These are phyloP conservation scores for Coemansia sp. DNA, from an alignment of 192 early-diverging fungal species.

Conservation along the genomic window DNA sequence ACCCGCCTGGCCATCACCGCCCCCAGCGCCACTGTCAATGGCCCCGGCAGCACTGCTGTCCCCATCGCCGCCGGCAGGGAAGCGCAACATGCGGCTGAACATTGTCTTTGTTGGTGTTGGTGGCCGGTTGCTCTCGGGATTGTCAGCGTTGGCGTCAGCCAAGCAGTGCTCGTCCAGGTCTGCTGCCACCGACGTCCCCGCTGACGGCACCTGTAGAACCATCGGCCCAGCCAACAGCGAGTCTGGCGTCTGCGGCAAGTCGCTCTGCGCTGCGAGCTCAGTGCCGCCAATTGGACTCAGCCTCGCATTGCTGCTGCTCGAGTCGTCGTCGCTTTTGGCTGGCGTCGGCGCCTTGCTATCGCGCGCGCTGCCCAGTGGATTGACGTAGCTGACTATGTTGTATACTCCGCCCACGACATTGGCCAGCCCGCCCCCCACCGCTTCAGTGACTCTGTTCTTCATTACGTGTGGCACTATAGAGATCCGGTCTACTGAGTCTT, in stretches of 20 bases:
- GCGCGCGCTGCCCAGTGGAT: conserved; percentile 32
- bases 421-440: conserved; percentile 48
- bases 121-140: conserved; percentile 56
- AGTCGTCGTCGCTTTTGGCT: conserved; percentile 1
- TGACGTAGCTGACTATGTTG: conserved; percentile 51
- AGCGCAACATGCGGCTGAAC: conserved; percentile 47
- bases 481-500: conserved; percentile 11
- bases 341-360: conserved; percentile 1
- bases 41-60: background rate
- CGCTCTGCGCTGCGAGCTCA: background rate
- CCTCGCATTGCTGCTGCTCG: conserved; percentile 4
- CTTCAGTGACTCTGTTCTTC: conserved; percentile 37
- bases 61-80: conserved; percentile 15
- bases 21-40: background rate
- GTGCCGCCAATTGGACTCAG: background rate
- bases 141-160: conserved; percentile 56
- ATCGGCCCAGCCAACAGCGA: conserved; percentile 17
- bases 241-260: conserved; percentile 16
- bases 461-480: conserved; percentile 21
- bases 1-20: conserved; percentile 25
- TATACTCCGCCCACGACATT: conserved; percentile 49
- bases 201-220: conserved; percentile 42
- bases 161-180: conserved; percentile 53
- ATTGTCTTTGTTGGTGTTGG: conserved; percentile 52
- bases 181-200: conserved; percentile 49